Evolutionary conservation across 2,329 filamentous ascomycete species (phyloP).

Genomic region (Phaeosphaeria sp.): DNA sequence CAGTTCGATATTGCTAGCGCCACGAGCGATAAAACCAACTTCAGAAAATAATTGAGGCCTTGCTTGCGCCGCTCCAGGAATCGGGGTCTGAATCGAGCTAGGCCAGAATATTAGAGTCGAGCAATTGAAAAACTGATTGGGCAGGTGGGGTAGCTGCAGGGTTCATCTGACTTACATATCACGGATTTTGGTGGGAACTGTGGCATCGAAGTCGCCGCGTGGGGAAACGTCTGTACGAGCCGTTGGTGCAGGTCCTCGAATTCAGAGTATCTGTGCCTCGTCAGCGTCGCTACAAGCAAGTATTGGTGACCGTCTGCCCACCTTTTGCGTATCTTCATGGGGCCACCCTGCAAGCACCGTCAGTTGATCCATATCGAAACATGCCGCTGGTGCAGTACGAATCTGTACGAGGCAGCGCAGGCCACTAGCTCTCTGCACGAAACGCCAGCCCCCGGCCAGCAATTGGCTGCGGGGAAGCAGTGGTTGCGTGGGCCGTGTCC

Average conservation of each 20-base stretch:
- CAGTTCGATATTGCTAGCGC: conserved; percentile 37
- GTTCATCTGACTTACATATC: conserved; percentile 67
- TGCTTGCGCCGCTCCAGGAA: conserved; percentile 86
- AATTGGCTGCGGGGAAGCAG: conserved; percentile 24
- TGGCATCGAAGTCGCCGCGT: conserved; percentile 86
- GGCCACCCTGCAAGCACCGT: conserved; percentile 54
- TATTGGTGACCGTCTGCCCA: conserved; percentile 30
- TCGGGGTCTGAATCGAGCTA: conserved; percentile 73
- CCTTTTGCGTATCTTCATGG: conserved; percentile 67
- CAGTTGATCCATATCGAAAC: not conserved
- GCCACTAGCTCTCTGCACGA: not conserved
- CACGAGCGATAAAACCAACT: conserved; percentile 64
- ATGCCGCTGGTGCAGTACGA: not conserved
- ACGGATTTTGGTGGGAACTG: conserved; percentile 88
- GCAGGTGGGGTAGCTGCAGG: conserved; percentile 26
- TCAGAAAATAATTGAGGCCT: conserved; percentile 90
- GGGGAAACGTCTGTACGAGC: conserved; percentile 81
- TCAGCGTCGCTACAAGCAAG: conserved; percentile 20
- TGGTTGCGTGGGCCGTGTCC: conserved; percentile 13
- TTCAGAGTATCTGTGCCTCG: conserved; percentile 76
- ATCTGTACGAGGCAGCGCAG: not conserved
- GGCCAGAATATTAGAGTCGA: not conserved
- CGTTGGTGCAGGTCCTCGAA: conserved; percentile 82
- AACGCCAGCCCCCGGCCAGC: conserved; percentile 2
- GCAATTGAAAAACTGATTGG: not conserved